Conservation (phyloP, 441 rosid genomes). For the Eutrema salsugineum region DNA sequence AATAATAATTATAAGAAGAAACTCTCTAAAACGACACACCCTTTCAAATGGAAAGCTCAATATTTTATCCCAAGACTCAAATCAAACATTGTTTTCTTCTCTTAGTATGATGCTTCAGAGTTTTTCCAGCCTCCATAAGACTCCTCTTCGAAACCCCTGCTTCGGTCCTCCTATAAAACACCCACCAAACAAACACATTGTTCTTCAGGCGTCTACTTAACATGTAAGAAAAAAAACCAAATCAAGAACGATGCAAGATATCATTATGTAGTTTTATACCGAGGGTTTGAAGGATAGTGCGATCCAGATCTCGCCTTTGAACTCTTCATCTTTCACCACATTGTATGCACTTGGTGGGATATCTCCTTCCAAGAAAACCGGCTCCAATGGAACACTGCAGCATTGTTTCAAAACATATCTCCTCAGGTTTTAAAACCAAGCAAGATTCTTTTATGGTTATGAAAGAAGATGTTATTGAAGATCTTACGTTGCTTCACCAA, state of each 20-base stretch:
- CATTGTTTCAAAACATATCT: background rate
- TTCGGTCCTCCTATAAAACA: slow-evolving; percentile 28
- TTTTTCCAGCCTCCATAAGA: slow-evolving; percentile 53
- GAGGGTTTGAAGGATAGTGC: slow-evolving; percentile 54
- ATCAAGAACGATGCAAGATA: slow-evolving; percentile 1
- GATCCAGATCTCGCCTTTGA: slow-evolving; percentile 50
- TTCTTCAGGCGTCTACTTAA: background rate
- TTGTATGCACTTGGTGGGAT: slow-evolving; percentile 48
- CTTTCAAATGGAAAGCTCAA: background rate
- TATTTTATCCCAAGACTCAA: background rate
- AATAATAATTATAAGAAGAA: background rate
- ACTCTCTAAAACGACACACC: background rate
- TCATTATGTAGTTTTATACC: slow-evolving; percentile 28
- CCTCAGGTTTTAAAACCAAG: background rate
- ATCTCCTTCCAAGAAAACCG: slow-evolving; percentile 47
- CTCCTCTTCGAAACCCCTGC: slow-evolving; percentile 27
- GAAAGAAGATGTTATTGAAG: background rate
- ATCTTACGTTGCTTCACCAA: slow-evolving; percentile 63
- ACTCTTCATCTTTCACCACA: slow-evolving; percentile 55
- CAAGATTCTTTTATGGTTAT: background rate
- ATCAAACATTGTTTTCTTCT: slow-evolving; percentile 1
- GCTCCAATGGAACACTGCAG: slow-evolving; percentile 48
- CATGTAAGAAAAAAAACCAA: background rate
- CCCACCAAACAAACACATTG: background rate
- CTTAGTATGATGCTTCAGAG: slow-evolving; percentile 35